phyloP scores from a whole-genome alignment of 805 yeast genomes.

The Yamadazyma phyllophila region DNA sequence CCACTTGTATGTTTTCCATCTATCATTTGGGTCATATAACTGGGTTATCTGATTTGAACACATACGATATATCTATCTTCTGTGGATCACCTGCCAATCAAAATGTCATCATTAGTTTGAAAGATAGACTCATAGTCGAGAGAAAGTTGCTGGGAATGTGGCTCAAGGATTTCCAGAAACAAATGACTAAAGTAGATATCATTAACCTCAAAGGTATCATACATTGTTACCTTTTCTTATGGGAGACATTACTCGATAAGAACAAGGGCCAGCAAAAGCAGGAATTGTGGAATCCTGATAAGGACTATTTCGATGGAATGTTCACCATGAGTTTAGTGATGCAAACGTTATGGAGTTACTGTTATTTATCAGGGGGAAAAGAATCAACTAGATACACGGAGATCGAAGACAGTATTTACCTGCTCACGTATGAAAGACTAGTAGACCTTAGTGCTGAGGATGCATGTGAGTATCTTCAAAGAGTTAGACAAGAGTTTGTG shows the following conservation, averaged over 20 bases:
- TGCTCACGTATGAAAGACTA: constrained; percentile 23
- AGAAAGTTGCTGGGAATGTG: constrained; percentile 33
- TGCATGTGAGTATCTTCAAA: constrained; percentile 33
- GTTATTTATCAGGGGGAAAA: constrained; percentile 30
- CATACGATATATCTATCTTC: constrained; percentile 73
- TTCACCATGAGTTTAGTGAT: constrained; percentile 38
- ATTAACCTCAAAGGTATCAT: constrained; percentile 35
- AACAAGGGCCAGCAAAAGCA: constrained; percentile 1
- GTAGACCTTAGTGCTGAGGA: constrained; percentile 32
- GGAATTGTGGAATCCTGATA: constrained; percentile 28
- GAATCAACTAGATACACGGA: constrained; percentile 15
- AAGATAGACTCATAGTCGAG: constrained; percentile 34
- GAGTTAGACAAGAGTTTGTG: constrained; percentile 35
- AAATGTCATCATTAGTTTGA: constrained; percentile 41
- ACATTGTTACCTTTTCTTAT: constrained; percentile 38
- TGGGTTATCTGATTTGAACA: constrained; percentile 58
- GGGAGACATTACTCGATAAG: constrained; percentile 33
- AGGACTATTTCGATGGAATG: constrained; percentile 37
- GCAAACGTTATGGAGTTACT: constrained; percentile 41
- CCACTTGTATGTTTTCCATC: constrained; percentile 44
- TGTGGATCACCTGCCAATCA: constrained; percentile 83
- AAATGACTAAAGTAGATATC: constrained; percentile 20
- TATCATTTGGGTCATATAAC: constrained; percentile 74
- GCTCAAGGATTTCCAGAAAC: constrained; percentile 16
- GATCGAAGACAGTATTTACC: constrained; percentile 14